Evolutionary conservation across 2,329 filamentous ascomycete species (phyloP), one percentile per base, ranked within the genome.

Genomic region (Hypoxylon rubiginosum): DNA sequence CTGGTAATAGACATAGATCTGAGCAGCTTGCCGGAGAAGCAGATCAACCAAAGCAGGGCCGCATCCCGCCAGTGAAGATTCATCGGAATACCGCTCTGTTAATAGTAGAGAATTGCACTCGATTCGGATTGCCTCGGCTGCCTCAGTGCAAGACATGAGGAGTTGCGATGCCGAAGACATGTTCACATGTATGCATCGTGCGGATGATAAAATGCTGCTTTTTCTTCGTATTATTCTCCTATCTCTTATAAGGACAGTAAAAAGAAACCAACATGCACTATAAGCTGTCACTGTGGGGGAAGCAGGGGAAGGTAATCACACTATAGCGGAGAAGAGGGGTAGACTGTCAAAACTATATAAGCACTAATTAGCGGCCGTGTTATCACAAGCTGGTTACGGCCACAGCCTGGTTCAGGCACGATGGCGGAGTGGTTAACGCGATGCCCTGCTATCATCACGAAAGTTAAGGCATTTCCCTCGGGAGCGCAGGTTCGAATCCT

Each of bases 1-100:
- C 45, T 51, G 57, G 51, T 71, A 69, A 24, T 28, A 68, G 34
- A 19, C 58, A 28, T 13, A 32, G 36, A 71, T 58, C 28, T 61
- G 62, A 34, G 32, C 19, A 15, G 73, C 73, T 59, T 75, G 73
- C 34, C 74, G 72, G 17, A 61, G 72, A 36, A 76, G 72, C 10
- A 76, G 67, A 39, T 72, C 66, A 58, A 76, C 55, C 15, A 76
- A 59, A 34, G 74, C 74, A 19, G 43, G 62, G 9, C 71, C 73
- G 34, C 74, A 76, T 19, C 69, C 72, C 17, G 51, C 66, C 39
- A 76, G 53, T 2, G 69, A 69, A 51, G 24, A 36, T 36, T 66
- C 34, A 1, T 54, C 41, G 28, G 59, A 15, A 13, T 49, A 21
- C 21, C 59, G 26, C 11, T 51, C 58, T 11, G 56, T n/a, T 7